Conservation (phyloP, 176 grass and related monocot species). For the Metroxylon sagu region DNA sequence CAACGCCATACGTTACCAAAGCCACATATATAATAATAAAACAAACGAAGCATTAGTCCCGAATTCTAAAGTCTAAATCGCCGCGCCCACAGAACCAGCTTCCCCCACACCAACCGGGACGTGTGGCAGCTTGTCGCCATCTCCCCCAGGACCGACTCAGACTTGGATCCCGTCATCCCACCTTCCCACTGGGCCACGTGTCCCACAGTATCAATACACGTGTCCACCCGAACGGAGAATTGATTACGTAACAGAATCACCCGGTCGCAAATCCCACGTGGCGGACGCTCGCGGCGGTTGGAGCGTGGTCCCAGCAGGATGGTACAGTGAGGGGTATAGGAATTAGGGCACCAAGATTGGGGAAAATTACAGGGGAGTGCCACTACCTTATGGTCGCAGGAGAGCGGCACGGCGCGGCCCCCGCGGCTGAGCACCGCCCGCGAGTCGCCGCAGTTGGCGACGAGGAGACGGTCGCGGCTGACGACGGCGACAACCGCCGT, state of each 20-base stretch:
- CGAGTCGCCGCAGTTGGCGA: conserved; percentile 90
- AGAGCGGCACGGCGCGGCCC: conserved; percentile 38
- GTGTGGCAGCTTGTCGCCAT: too few species aligned
- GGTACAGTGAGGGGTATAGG: neutral
- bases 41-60: too few species aligned
- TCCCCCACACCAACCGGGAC: too few species aligned
- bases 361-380: too few species aligned
- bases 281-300: neutral
- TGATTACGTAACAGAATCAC: conserved; percentile 10
- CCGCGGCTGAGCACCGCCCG: conserved; percentile 64
- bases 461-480: conserved; percentile 31
- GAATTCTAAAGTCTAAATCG: too few species aligned
- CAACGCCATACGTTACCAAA: neutral
- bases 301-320: neutral
- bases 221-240: neutral
- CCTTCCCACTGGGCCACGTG: too few species aligned
- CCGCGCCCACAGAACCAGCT: too few species aligned
- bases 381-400: conserved; percentile 75
- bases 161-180: too few species aligned
- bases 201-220: too few species aligned
- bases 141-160: too few species aligned
- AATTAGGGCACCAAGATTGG: neutral
- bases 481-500: conserved; percentile 75
- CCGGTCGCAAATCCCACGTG: neutral
- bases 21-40: too few species aligned